Conservation (phyloP, 768 basidiomycete genomes). For the Russula foetens region DNA sequence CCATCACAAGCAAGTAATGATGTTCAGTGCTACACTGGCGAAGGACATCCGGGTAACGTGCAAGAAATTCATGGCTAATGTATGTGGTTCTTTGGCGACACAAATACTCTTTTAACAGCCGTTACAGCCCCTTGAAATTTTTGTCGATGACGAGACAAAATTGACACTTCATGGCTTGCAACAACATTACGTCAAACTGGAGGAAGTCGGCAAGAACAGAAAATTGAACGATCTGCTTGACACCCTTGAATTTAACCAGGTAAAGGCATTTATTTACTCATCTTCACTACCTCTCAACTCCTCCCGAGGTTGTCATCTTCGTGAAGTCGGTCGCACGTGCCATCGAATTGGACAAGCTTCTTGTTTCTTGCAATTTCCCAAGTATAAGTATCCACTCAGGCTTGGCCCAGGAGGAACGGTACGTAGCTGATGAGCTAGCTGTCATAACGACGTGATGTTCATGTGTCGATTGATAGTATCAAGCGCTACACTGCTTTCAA, state of each 20-base stretch:
- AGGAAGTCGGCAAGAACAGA: slow-evolving; percentile 92
- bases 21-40: slow-evolving; percentile 97
- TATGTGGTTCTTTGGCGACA: slow-evolving; percentile 35
- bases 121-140: slow-evolving; percentile 91
- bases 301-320: slow-evolving; percentile 90
- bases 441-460: background rate
- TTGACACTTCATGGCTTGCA: slow-evolving; percentile 95
- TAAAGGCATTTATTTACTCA: slow-evolving; percentile 26
- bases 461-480: slow-evolving; percentile 46
- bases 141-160: slow-evolving; percentile 99
- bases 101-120: background rate
- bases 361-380: slow-evolving; percentile 97
- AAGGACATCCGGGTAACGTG: slow-evolving; percentile 97
- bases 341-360: slow-evolving; percentile 90
- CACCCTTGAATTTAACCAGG: slow-evolving; percentile 97
- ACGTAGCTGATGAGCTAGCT: slow-evolving; percentile 25
- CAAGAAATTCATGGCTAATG: slow-evolving; percentile 99
- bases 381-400: slow-evolving; percentile 97
- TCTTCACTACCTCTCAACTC: background rate
- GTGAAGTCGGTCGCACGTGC: slow-evolving; percentile 98
- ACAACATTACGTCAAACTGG: slow-evolving; percentile 96
- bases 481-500: slow-evolving; percentile 96
- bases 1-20: slow-evolving; percentile 99
- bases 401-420: slow-evolving; percentile 94
- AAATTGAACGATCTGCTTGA: slow-evolving; percentile 95